Conservation (phyloP, 352 stramenopile species). For the Pythium aphanidermatum region DNA sequence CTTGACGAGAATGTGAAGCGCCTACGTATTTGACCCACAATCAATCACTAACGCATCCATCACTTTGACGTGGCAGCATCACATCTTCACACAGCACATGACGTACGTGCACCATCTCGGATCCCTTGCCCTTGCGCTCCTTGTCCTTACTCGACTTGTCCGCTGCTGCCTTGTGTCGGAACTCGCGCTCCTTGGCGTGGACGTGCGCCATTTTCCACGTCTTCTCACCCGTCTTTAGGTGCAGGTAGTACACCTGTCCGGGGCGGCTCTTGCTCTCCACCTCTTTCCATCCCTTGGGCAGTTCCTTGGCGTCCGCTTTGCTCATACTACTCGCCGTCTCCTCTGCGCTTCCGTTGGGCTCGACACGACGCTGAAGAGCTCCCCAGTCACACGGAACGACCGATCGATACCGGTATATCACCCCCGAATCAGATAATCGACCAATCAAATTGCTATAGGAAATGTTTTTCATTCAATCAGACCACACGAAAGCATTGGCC, state of each 20-base stretch:
- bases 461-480: constrained; percentile 10
- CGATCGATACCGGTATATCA: constrained; percentile 11
- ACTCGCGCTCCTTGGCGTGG: constrained; percentile 74
- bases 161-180: constrained; percentile 40
- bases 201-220: constrained; percentile 85
- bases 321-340: constrained; percentile 5
- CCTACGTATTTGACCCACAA: constrained; percentile 18
- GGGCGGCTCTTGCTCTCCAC: constrained; percentile 86
- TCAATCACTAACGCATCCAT: background rate
- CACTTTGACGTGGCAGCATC: too few relatives aligned
- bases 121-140: constrained; percentile 14
- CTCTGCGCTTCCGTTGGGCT: background rate
- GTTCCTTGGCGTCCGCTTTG: constrained; percentile 45
- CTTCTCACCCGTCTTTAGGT: constrained; percentile 81
- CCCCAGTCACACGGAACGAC: constrained; percentile 3
- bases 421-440: constrained; percentile 4
- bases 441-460: background rate
- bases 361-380: background rate
- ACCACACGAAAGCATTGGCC: constrained; percentile 19
- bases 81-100: background rate
- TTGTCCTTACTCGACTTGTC: constrained; percentile 15
- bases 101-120: constrained; percentile 39
- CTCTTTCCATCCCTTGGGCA: constrained; percentile 81
- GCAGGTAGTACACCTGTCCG: constrained; percentile 80
- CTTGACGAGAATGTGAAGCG: constrained; percentile 87